Base-by-base conservation (phyloP, 1,284 basidiomycete species). In the Marasmius fiardii region DNA sequence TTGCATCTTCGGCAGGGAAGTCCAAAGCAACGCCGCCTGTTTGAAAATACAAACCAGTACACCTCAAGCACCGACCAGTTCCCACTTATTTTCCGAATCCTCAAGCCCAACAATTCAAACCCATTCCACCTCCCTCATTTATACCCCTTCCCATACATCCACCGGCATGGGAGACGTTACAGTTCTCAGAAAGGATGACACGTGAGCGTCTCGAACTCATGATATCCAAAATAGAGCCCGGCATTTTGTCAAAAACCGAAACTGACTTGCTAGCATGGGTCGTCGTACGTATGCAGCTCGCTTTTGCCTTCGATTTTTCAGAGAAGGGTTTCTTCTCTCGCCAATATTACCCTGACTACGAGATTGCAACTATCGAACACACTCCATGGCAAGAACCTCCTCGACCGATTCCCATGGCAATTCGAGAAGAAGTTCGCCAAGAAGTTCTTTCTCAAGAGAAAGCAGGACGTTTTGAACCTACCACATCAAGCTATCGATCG, bases 281-380 rank as follows among this genome's bases (percentile, higher is more conserved):
- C 4, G 20, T 70, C 3, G 33, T 44, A 1, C 48, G 33, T 0
- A 41, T 60, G 4, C 58, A 69, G 33, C 33, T 31, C 14, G 31
- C 39, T 2, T 56, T 74, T 2, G 69, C 68, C 0, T 73, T 64
- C 43, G 58, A 58, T 0, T 64, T 67, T 35, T 26, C 54, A 0
- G 69, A 73, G 53, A 54, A 65, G 10, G 73, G 73, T 14, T 62
- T 52, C 0, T 71, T 75, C 45, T 62, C 59, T 2, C 56, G 55
- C 0, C 57, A 66, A 18, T 74, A 69, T 53, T 75, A 66, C 43
- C 68, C 70, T 4, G 65, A 69, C 51, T 70, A 71, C 24, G 58
- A 64, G 3, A 72, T 74, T 20, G 70, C 71, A 0, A 59, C 63
- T n/a, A n/a, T n/a, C n/a, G n/a, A n/a, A n/a, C n/a, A n/a, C n/a